Conservation (phyloP, 345 rosid species). For the Bruguiera sexangula region DNA sequence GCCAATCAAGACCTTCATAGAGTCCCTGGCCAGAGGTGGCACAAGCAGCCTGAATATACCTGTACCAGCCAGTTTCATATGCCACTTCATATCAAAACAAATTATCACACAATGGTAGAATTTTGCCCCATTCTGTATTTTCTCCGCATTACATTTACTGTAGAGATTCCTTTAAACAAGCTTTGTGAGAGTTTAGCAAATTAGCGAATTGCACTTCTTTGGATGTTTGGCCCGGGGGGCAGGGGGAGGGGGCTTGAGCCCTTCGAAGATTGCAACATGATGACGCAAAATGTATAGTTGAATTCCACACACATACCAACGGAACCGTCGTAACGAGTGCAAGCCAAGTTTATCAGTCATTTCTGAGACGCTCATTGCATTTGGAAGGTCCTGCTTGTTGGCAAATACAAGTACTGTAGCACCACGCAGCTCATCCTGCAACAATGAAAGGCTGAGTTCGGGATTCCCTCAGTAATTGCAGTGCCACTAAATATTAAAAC, state of each 20-base stretch:
- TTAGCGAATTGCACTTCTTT: too few relatives aligned
- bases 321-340: slow-evolving; percentile 58
- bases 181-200: too few relatives aligned
- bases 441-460: background rate
- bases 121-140: too few relatives aligned
- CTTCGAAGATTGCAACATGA: background rate
- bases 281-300: too few relatives aligned
- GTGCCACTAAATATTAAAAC: background rate
- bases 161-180: too few relatives aligned
- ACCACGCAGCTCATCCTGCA: slow-evolving; percentile 50
- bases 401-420: slow-evolving; percentile 61
- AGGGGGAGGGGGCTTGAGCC: background rate
- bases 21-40: slow-evolving; percentile 70
- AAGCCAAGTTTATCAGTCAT: slow-evolving; percentile 62
- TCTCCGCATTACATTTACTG: too few relatives aligned
- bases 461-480: background rate
- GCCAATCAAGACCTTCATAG: slow-evolving; percentile 73
- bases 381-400: slow-evolving; percentile 71
- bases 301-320: slow-evolving; percentile 37
- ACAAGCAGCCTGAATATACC: slow-evolving; percentile 62
- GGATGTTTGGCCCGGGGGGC: background rate
- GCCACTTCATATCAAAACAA: background rate
- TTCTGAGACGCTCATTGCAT: slow-evolving; percentile 54
- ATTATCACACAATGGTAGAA: too few relatives aligned
- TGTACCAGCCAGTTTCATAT: slow-evolving; percentile 8